Conservation (phyloP, 2,329 filamentous ascomycete genomes). For the Aspergillus arachidicola region DNA sequence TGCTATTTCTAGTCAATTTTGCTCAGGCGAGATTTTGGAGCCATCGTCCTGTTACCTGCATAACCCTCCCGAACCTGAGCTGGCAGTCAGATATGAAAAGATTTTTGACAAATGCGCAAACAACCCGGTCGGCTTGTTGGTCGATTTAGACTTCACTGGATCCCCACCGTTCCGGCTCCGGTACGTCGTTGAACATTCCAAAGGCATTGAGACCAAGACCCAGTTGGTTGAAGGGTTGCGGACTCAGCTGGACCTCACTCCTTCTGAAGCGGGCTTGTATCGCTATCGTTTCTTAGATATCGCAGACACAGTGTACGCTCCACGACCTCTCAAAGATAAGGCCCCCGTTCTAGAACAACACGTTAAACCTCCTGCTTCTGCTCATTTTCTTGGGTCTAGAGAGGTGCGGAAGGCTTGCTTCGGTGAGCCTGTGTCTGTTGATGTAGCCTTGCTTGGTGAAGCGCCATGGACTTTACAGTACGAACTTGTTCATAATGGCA, state of each 20-base stretch:
- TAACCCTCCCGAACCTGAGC: slow-evolving; percentile 83
- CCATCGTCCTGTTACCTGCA: slow-evolving; percentile 90
- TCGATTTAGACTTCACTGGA: slow-evolving; percentile 86
- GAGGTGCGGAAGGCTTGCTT: slow-evolving; percentile 71
- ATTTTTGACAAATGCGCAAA: slow-evolving; percentile 95
- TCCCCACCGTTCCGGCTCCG: slow-evolving; percentile 86
- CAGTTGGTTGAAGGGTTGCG: slow-evolving; percentile 70
- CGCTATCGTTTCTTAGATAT: slow-evolving; percentile 82
- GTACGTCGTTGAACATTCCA: slow-evolving; percentile 70
- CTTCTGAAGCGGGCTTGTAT: slow-evolving; percentile 79
- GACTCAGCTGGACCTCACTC: slow-evolving; percentile 81
- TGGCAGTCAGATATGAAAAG: slow-evolving; percentile 73
- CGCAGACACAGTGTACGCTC: slow-evolving; percentile 78
- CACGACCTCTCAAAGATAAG: slow-evolving; percentile 62
- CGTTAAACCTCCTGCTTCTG: slow-evolving; percentile 89
- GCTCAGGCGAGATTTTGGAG: slow-evolving; percentile 85
- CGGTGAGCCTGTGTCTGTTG: slow-evolving; percentile 74
- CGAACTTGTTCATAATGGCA: slow-evolving; percentile 87
- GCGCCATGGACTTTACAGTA: slow-evolving; percentile 88
- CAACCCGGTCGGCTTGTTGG: slow-evolving; percentile 84
- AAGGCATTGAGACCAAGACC: slow-evolving; percentile 57
- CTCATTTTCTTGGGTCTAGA: slow-evolving; percentile 63
- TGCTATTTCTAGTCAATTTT: slow-evolving; percentile 77
- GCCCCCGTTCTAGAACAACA: slow-evolving; percentile 76
- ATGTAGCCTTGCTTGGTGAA: slow-evolving; percentile 77